phyloP scores from a whole-genome alignment of 176 grass and related monocot species.

The Oryza glumipatula region DNA sequence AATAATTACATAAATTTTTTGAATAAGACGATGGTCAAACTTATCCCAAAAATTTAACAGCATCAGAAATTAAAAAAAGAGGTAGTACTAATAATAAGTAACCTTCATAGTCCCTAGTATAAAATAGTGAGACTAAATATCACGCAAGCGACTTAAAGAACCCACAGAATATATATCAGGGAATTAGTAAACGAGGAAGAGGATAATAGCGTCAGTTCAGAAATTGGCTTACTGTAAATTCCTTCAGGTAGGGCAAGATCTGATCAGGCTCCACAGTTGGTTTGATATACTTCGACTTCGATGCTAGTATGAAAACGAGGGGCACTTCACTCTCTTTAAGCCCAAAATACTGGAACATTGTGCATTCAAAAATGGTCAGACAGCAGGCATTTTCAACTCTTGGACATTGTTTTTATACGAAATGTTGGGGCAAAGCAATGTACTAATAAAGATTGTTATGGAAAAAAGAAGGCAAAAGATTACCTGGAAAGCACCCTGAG shows the following conservation, averaged over 20 bases:
- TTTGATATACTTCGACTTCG: slow-evolving; percentile 52
- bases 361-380: not conserved
- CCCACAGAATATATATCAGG: no score
- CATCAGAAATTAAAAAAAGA: no score
- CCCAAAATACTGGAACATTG: slow-evolving; percentile 56
- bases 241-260: slow-evolving; percentile 59
- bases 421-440: not conserved
- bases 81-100: no score
- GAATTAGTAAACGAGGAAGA: no score
- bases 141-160: no score
- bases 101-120: no score
- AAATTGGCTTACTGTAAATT: slow-evolving; percentile 50
- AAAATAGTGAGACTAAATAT: not conserved
- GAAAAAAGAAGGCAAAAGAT: not conserved
- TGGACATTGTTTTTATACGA: not conserved
- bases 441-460: not conserved
- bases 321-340: slow-evolving; percentile 59
- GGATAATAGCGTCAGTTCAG: not conserved
- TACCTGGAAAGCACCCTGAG: slow-evolving; percentile 64
- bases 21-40: no score
- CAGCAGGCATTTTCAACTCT: not conserved
- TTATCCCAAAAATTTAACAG: no score
- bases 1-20: no score
- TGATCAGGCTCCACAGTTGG: slow-evolving; percentile 59
- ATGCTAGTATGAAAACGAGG: slow-evolving; percentile 56